Conservation (phyloP, 2,329 filamentous ascomycete genomes). For the Sporothrix protearum region DNA sequence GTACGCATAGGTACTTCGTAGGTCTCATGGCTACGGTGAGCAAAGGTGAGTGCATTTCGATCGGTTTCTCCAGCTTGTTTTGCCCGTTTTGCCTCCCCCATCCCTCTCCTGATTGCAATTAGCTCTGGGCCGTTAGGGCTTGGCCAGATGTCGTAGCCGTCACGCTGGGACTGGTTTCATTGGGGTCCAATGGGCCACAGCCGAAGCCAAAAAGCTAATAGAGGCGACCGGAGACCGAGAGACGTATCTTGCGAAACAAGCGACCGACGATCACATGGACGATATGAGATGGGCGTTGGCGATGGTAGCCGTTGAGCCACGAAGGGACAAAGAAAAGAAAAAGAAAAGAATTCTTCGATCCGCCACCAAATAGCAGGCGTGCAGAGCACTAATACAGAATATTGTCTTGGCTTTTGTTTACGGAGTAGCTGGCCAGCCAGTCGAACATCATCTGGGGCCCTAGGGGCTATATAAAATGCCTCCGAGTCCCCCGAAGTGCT, state of each 20-base stretch:
- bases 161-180: constrained; percentile 5
- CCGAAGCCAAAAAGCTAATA: background rate
- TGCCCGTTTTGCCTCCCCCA: background rate
- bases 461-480: background rate
- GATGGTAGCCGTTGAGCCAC: background rate
- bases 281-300: background rate
- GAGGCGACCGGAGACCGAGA: background rate
- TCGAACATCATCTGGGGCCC: background rate
- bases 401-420: constrained; percentile 4
- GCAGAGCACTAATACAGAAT: constrained; percentile 1
- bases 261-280: background rate
- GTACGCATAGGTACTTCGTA: no score
- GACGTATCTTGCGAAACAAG: background rate
- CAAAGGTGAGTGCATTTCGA: background rate
- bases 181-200: constrained; percentile 1
- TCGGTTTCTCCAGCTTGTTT: background rate
- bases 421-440: background rate
- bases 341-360: no score
- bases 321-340: background rate
- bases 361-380: background rate
- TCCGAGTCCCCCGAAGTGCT: background rate
- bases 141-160: background rate
- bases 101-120: background rate
- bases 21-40: background rate
- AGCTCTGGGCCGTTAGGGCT: background rate